Percentiles rank a stretch among this genome's conserved stretches.
phyloP scores from a whole-genome alignment of 2,329 filamentous ascomycete genomes.

The Colletotrichum abscissum region DNA sequence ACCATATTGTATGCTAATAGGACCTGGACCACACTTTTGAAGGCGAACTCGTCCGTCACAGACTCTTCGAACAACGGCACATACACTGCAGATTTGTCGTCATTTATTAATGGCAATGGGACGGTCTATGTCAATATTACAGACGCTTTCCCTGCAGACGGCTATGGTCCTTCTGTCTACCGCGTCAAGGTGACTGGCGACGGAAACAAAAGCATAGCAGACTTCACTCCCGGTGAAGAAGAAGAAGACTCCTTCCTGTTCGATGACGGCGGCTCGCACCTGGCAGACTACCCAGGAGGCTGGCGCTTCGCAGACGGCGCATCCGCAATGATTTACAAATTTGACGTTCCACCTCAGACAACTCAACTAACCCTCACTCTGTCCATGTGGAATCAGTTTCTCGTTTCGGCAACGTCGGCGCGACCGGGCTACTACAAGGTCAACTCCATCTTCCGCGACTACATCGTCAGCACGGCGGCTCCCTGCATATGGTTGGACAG shows the following conservation, averaged over 20 bases:
- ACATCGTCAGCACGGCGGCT: constrained; percentile 1
- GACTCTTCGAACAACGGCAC: constrained; percentile 20
- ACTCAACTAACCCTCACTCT: not conserved
- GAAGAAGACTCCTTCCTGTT: constrained; percentile 8
- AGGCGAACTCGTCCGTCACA: not conserved
- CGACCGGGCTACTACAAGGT: not conserved
- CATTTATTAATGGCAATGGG: not conserved
- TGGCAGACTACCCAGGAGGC: constrained; percentile 17
- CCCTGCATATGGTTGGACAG: constrained; percentile 20
- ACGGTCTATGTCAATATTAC: constrained; percentile 6
- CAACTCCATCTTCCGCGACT: constrained; percentile 20
- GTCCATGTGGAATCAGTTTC: constrained; percentile 21
- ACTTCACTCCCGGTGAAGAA: constrained; percentile 6
- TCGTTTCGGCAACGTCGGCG: not conserved
- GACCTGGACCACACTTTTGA: constrained; percentile 8
- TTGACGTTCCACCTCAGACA: not conserved
- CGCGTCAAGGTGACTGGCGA: not conserved
- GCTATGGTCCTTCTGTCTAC: constrained; percentile 7
- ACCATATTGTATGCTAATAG: constrained; percentile 6
- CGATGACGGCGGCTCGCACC: constrained; percentile 9
- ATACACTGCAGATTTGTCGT: not conserved
- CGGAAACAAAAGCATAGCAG: constrained; percentile 6
- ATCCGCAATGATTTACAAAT: constrained; percentile 12
- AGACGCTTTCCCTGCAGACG: constrained; percentile 10
- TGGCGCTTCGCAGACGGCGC: constrained; percentile 19